phyloP scores from a whole-genome alignment of 371 early-diverging fungal species.

The Actinomortierella wolfii region DNA sequence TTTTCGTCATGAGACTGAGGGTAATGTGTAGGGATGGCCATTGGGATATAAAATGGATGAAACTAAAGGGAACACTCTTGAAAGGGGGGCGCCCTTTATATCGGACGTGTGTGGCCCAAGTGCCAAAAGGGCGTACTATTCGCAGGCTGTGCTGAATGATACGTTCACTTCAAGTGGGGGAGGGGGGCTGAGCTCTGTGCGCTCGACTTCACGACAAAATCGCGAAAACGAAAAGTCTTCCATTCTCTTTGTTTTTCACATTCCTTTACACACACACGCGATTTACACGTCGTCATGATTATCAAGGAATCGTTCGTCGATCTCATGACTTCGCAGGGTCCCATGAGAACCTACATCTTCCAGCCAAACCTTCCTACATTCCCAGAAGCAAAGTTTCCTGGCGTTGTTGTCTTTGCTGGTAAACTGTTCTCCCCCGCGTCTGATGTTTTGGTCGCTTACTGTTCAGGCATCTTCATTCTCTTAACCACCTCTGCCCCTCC shows the following conservation, averaged over 20 bases:
- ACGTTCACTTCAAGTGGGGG: too few species aligned
- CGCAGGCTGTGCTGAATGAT: too few species aligned
- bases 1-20: conserved; percentile 30
- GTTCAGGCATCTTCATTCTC: neutral
- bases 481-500: neutral
- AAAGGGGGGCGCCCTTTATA: too few species aligned
- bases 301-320: conserved; percentile 50
- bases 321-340: conserved; percentile 47
- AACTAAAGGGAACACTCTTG: too few species aligned
- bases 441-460: neutral
- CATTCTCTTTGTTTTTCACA: too few species aligned
- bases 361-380: conserved; percentile 48
- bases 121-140: too few species aligned
- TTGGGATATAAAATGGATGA: too few species aligned
- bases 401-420: conserved; percentile 57
- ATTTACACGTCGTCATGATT: conserved; percentile 44
- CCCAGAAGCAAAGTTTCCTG: conserved; percentile 54
- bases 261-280: too few species aligned
- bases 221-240: too few species aligned
- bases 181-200: too few species aligned
- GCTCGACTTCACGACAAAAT: too few species aligned
- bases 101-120: too few species aligned
- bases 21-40: conserved; percentile 27
- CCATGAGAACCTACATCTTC: conserved; percentile 51
- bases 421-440: neutral